These are phyloP conservation scores for Pichia californica DNA, from an alignment of 805 yeast genomes.

Conservation along the genomic window DNA sequence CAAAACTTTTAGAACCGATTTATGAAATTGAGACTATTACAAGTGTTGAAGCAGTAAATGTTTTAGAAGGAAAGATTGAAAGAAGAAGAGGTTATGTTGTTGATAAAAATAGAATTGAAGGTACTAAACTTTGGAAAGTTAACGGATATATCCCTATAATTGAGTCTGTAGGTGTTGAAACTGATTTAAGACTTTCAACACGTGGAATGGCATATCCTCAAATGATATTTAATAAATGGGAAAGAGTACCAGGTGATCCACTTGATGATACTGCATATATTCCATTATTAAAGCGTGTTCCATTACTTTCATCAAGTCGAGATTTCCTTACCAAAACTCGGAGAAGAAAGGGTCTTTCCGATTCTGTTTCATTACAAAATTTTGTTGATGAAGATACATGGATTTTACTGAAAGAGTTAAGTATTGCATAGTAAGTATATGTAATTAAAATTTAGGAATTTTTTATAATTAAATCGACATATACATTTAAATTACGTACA, in stretches of 20 bases:
- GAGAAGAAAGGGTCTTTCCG: conserved; percentile 76
- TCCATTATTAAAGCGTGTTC: conserved; percentile 73
- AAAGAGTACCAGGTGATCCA: conserved; percentile 86
- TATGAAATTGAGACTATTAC: conserved; percentile 57
- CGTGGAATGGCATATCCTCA: conserved; percentile 74
- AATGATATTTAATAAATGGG: conserved; percentile 65
- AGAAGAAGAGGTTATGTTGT: conserved; percentile 64
- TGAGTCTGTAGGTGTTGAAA: conserved; percentile 84
- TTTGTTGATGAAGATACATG: conserved; percentile 61
- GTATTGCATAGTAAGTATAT: conserved; percentile 6
- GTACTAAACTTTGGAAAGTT: conserved; percentile 59
- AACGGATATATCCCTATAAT: conserved; percentile 75
- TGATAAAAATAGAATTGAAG: conserved; percentile 52
- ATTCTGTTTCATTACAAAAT: conserved; percentile 59
- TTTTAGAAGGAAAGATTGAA: conserved; percentile 34
- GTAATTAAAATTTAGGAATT: neutral
- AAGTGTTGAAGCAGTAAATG: conserved; percentile 30
- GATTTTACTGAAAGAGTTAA: conserved; percentile 37
- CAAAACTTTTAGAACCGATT: conserved; percentile 76
- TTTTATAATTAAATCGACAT: too few relatives aligned
- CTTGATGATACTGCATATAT: conserved; percentile 57
- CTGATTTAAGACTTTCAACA: conserved; percentile 72
- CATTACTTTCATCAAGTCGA: conserved; percentile 62
- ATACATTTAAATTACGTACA: too few relatives aligned
- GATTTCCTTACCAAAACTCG: conserved; percentile 89